These are phyloP conservation scores for Lachnellula occidentalis DNA, from an alignment of 2,329 filamentous ascomycete species.

Conservation along the genomic window DNA sequence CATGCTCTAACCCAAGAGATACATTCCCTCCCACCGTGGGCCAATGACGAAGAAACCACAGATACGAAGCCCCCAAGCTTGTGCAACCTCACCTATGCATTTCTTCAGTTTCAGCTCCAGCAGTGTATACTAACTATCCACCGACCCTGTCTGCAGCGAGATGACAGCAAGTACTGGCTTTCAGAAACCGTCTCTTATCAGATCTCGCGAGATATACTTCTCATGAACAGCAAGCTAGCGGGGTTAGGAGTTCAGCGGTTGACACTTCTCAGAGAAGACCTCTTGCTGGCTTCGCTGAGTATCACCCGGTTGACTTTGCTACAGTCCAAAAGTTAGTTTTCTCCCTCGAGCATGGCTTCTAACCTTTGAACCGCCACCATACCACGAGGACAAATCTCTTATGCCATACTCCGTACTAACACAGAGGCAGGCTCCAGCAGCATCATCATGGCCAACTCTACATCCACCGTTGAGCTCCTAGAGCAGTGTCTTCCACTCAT, in stretches of 20 bases:
- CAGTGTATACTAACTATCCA: constrained; percentile 59
- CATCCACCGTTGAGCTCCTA: constrained; percentile 55
- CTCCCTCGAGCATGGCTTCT: background rate
- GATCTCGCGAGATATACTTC: constrained; percentile 54
- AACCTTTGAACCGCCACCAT: too few species aligned
- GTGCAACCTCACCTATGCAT: constrained; percentile 52
- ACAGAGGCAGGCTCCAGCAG: constrained; percentile 43
- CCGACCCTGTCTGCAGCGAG: constrained; percentile 54
- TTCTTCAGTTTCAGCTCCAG: constrained; percentile 54
- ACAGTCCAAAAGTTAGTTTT: constrained; percentile 41
- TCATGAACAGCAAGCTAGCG: constrained; percentile 56
- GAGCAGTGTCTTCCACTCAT: constrained; percentile 57
- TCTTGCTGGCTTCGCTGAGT: constrained; percentile 54
- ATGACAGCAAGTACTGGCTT: constrained; percentile 56
- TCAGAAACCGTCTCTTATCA: constrained; percentile 61
- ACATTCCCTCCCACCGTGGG: constrained; percentile 54
- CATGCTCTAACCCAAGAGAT: constrained; percentile 58
- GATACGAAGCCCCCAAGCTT: constrained; percentile 36
- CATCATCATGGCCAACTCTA: constrained; percentile 57
- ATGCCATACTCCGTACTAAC: background rate
- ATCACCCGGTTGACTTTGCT: constrained; percentile 56
- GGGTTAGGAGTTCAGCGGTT: constrained; percentile 53
- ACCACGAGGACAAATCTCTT: background rate
- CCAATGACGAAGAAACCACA: constrained; percentile 34
- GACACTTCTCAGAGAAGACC: constrained; percentile 56